These are phyloP conservation scores for Coleophoma cylindrospora DNA, from an alignment of 2,329 filamentous ascomycete genomes.

Conservation along the genomic window DNA sequence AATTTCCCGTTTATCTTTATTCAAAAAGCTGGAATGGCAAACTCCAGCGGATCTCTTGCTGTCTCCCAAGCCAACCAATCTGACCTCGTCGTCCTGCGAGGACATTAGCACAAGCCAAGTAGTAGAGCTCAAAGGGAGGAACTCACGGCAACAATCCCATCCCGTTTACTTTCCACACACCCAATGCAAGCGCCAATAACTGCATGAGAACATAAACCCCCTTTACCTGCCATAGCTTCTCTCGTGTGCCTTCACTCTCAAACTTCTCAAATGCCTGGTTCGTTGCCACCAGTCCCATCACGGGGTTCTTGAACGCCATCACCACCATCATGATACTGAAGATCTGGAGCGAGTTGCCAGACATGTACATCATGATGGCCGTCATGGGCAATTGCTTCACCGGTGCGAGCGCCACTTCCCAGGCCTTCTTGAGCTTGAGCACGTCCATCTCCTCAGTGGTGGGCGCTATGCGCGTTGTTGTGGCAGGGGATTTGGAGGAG, in stretches of 20 bases:
- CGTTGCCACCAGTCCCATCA: constrained; percentile 77
- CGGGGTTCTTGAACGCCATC: constrained; percentile 96
- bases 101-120: too few relatives aligned
- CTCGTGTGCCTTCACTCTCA: constrained; percentile 73
- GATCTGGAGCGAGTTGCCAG: constrained; percentile 94
- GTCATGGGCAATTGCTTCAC: constrained; percentile 97
- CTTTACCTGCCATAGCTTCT: constrained; percentile 77
- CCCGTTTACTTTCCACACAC: constrained; percentile 92
- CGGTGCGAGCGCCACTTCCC: constrained; percentile 91
- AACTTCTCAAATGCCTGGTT: constrained; percentile 88
- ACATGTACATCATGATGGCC: constrained; percentile 99
- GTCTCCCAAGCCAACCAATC: constrained; percentile 96
- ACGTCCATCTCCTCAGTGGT: constrained; percentile 86
- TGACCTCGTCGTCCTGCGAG: constrained; percentile 76
- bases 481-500: constrained; percentile 9
- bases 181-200: constrained; percentile 73
- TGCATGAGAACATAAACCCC: constrained; percentile 85
- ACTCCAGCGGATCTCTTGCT: constrained; percentile 26
- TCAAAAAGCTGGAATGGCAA: constrained; percentile 28
- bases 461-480: constrained; percentile 55
- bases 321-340: constrained; percentile 99
- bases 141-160: constrained; percentile 93
- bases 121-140: not conserved
- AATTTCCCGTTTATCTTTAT: not conserved
- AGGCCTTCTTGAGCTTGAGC: constrained; percentile 96